Percentiles rank a stretch among this genome's conserved stretches.
Conservation (phyloP, 192 early-diverging fungal species). For the Phlyctochytrium bullatum region DNA sequence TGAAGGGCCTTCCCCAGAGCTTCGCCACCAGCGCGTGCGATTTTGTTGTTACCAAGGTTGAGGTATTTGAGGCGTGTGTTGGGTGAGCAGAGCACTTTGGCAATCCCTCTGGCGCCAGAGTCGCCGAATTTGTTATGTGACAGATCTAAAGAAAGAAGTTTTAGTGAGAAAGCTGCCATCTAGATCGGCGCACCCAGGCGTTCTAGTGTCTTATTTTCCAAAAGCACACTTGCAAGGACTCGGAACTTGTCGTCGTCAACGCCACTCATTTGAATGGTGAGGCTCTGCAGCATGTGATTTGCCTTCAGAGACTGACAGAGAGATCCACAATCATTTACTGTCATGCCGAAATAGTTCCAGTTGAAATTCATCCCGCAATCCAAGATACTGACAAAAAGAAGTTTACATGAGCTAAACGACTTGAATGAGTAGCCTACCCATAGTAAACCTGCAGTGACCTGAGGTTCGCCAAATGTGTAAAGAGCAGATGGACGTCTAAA, state of each 20-base stretch:
- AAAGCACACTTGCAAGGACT: constrained; percentile 33
- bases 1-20: constrained; percentile 34
- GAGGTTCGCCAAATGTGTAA: constrained; percentile 32
- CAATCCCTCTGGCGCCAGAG: constrained; percentile 41
- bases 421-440: constrained; percentile 32
- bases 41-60: constrained; percentile 44
- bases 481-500: constrained; percentile 37
- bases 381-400: constrained; percentile 39
- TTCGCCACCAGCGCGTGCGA: constrained; percentile 29
- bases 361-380: constrained; percentile 53
- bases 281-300: constrained; percentile 10
- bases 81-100: constrained; percentile 36
- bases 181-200: constrained; percentile 28
- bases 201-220: constrained; percentile 35
- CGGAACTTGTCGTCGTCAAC: constrained; percentile 47
- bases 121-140: constrained; percentile 52
- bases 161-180: not conserved
- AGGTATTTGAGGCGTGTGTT: constrained; percentile 30
- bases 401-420: too few relatives aligned
- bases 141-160: constrained; percentile 34
- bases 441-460: constrained; percentile 40
- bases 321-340: constrained; percentile 37
- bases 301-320: constrained; percentile 26
- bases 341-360: constrained; percentile 55
- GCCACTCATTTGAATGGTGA: constrained; percentile 38